phyloP scores from a whole-genome alignment of 164 flowering plant species.

The Euptelea pleiosperma region DNA sequence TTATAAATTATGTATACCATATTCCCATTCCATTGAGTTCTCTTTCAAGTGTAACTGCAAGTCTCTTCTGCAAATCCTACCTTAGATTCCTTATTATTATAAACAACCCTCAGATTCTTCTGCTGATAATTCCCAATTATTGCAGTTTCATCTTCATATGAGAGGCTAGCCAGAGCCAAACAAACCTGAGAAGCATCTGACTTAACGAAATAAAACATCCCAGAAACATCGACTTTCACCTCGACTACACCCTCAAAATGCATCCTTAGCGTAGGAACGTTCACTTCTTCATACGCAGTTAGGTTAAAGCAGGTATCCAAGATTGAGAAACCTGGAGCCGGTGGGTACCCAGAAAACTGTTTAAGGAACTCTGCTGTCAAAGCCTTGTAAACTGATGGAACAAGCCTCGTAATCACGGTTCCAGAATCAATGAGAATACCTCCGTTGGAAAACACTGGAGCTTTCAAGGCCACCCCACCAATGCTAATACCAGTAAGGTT shows the following conservation, averaged over 20 bases:
- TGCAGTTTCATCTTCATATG: constrained; percentile 56
- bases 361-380: constrained; percentile 60
- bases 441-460: constrained; percentile 32
- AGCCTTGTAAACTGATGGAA: constrained; percentile 57
- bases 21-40: neutral
- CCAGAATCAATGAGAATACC: constrained; percentile 71
- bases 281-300: constrained; percentile 51
- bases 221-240: constrained; percentile 56
- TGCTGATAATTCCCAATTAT: constrained; percentile 89
- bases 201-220: constrained; percentile 65
- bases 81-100: constrained; percentile 51
- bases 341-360: constrained; percentile 62
- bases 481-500: constrained; percentile 66
- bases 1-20: constrained; percentile 9
- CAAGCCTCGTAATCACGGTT: constrained; percentile 71
- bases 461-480: constrained; percentile 56
- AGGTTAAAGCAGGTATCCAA: constrained; percentile 80
- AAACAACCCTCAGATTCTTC: constrained; percentile 69
- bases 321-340: constrained; percentile 65
- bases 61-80: constrained; percentile 74
- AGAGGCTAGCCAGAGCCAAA: constrained; percentile 75
- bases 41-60: constrained; percentile 41
- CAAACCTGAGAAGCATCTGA: constrained; percentile 81
- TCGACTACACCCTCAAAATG: constrained; percentile 55
- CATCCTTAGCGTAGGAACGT: constrained; percentile 55